Base-by-base conservation (phyloP, 2,329 filamentous ascomycete genomes). In the Paraconiothyrium sp. region DNA sequence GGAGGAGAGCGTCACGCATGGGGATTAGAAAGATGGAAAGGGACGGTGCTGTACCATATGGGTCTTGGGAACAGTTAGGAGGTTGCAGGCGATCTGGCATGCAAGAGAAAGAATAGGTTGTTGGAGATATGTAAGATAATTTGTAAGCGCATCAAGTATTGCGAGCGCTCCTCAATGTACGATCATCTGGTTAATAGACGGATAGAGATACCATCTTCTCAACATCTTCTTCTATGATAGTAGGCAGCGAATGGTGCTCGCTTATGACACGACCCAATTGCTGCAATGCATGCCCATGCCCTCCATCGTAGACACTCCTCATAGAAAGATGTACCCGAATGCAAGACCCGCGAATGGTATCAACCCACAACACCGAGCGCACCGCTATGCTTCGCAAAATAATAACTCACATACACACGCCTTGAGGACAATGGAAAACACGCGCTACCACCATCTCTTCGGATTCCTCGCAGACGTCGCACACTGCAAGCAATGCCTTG, bases 1-100 rank as follows among this genome's bases (percentile, higher is more conserved):
- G 79, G 84, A 86, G 72, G 82, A 86, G 75, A 73, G 78, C 66
- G 84, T 82, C 44, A 70, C 74, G 66, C 80, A 83, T 68, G 80
- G 84, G 64, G 83, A 86, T 68, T 83, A 74, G 66, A 27, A 14
- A 37, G 46, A 3, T 20, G 9, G 2, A 30, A 30, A 6, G 27
- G 27, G 27, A 30, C 27, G 4, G 27, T 6, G 27, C 27, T 30
- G 27, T 30, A 30, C 27, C 4, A 30, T 30, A 30, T 30, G 27
- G 6, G 6, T 30, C 27, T 30, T 30, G 27, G 27, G 4, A 30
- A 30, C 27, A 30, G 4, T 6, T 30, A 6, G 49, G 49, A 16
- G 1, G 22, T 11, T 22, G 16, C 1, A 37, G 3, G 22, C 9
- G 32, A 51, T 51, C n/a, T 4, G 16, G 10, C 39, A 11, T 5